phyloP scores from a whole-genome alignment of 1,284 basidiomycete genomes.

The Microbotryum saponariae region DNA sequence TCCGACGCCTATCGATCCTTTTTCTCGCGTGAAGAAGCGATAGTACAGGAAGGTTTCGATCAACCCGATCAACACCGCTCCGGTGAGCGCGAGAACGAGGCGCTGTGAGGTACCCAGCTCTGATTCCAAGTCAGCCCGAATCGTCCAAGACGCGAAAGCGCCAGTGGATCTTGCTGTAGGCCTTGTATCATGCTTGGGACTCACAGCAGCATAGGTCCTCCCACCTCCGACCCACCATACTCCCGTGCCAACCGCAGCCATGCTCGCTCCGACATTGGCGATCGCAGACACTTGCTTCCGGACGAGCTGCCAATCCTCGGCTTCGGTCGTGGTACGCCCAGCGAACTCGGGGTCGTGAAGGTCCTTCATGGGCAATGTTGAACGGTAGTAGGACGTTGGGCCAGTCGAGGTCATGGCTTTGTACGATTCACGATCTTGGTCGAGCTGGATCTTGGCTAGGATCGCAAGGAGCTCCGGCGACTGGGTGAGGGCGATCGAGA shows the following conservation, averaged over 20 bases:
- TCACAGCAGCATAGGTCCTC: slow-evolving; percentile 22
- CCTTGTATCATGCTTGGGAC: not conserved
- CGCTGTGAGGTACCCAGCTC: slow-evolving; percentile 17
- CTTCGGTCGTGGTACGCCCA: slow-evolving; percentile 1
- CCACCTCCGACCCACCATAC: slow-evolving; percentile 36
- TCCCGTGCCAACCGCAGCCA: slow-evolving; percentile 32
- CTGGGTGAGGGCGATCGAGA: slow-evolving; percentile 6
- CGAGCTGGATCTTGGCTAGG: slow-evolving; percentile 28
- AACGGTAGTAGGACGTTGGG: slow-evolving; percentile 6
- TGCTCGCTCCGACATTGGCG: slow-evolving; percentile 34
- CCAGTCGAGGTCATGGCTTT: slow-evolving; percentile 17
- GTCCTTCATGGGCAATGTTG: slow-evolving; percentile 16
- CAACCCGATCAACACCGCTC: slow-evolving; percentile 31
- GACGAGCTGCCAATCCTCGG: slow-evolving; percentile 34
- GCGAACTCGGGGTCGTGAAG: not conserved
- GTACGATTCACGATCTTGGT: slow-evolving; percentile 29
- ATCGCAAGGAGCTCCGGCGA: slow-evolving; percentile 33
- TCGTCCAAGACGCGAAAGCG: not conserved
- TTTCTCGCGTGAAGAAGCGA: slow-evolving; percentile 27
- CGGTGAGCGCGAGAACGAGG: slow-evolving; percentile 29
- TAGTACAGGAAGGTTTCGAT: slow-evolving; percentile 36
- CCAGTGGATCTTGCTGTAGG: not conserved
- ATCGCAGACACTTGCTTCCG: slow-evolving; percentile 34
- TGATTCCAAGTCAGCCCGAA: not conserved
- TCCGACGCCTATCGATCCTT: not conserved